Base-by-base conservation (phyloP, 805 yeast genomes). In the Komagataella pastoris region DNA sequence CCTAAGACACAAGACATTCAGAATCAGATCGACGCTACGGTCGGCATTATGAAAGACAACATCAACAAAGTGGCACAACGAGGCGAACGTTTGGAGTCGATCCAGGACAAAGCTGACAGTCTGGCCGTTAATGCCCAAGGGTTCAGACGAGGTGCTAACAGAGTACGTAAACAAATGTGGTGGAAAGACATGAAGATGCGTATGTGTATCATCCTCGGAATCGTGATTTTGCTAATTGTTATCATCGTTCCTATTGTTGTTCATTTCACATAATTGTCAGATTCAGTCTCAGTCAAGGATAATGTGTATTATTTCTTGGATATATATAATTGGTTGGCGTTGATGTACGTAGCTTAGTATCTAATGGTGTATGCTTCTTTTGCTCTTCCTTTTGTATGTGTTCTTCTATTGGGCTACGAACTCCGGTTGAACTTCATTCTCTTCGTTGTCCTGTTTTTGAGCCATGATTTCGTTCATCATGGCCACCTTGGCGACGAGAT, bases 151-250 rank as follows among this genome's bases (percentile, higher is more conserved):
- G 95, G 97, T 46, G 98, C 99, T 54, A 91, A 91, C 71, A 83
- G 95, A 61, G 97, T 91, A 49, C 86, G 99, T 71, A 91, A 90
- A 69, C 95, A 90, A 65, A 91, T 91, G 97, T 91, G 98, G 98
- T 87, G 95, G 86, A 91, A 93, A 69, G 96, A 91, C 67, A 77
- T 93, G 80, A 93, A 93, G 74, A 85, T 93, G 91, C 84, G 95
- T 68, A 72, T 90, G 74, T 91, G 98, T 69, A 83, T 90, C 54
- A 80, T 84, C 49, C 85, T 84, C 24, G 82, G 83, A 23, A 71
- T 93, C 51, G 81, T 91, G 62, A 80, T 90, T 51, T 70, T 91
- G 58, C 70, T 91, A 53, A 85, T 91, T 52, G 95, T 91, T 52
- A 80, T 84, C 56, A 86, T 90, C 58, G 97, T 91, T 46, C 98